phyloP scores from a whole-genome alignment of 495 filamentous ascomycete species.

The Aspergillus olivimuriae region DNA sequence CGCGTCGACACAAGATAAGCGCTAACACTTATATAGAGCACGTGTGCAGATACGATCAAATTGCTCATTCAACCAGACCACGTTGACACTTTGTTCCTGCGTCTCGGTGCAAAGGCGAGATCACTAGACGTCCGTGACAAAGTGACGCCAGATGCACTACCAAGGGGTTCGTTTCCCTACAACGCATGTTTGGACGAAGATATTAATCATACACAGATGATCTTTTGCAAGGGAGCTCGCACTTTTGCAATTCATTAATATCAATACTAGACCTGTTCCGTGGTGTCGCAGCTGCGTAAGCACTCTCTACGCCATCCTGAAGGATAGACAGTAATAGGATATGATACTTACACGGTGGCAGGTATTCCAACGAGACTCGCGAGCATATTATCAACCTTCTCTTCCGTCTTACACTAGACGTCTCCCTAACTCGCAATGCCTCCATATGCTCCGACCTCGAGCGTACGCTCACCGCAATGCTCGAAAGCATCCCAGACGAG shows the following conservation, averaged over 20 bases:
- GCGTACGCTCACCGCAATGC: conserved; percentile 33
- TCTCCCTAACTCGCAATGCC: conserved; percentile 37
- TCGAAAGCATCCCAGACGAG: conserved; percentile 29
- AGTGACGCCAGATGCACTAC: conserved; percentile 18
- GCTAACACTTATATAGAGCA: conserved; percentile 11
- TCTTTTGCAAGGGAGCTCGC: conserved; percentile 2
- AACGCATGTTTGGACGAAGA: neutral
- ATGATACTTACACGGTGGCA: conserved; percentile 12
- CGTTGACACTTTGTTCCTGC: conserved; percentile 28
- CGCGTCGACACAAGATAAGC: neutral
- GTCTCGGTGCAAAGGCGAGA: conserved; percentile 24
- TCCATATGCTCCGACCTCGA: conserved; percentile 39
- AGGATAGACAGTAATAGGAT: no score
- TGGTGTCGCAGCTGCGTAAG: conserved; percentile 25
- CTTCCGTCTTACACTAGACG: conserved; percentile 57
- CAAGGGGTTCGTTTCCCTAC: conserved; percentile 14
- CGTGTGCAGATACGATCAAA: conserved; percentile 14
- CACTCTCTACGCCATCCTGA: no score
- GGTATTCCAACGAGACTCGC: conserved; percentile 28
- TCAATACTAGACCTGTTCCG: conserved; percentile 30
- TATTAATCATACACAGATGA: conserved; percentile 6
- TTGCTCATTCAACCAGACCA: conserved; percentile 24
- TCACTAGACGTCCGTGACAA: conserved; percentile 22
- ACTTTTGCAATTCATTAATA: conserved; percentile 16
- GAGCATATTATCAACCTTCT: conserved; percentile 35